Base-by-base conservation (phyloP, 108 stramenopile genomes). In the Cylindrotheca closterium region DNA sequence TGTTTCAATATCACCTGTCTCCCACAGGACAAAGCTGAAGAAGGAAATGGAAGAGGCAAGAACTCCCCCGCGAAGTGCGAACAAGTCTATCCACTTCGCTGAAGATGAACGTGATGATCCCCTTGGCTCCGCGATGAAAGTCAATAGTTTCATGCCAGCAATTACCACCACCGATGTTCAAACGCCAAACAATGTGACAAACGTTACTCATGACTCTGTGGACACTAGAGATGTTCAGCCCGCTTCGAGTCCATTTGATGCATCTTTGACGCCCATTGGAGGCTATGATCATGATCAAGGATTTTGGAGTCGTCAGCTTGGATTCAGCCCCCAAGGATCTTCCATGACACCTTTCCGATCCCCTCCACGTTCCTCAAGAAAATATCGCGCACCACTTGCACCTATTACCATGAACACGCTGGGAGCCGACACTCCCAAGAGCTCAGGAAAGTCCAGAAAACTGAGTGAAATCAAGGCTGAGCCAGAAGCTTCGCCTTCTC, bases 1-100 rank as follows among this genome's bases (percentile, higher is more conserved):
- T 33, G 65, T 74, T 24, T 66, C 65, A 22, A 74, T 74, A 17
- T 74, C 73, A 19, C 73, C 73, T 15, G 30, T 74, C 17, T 52
- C 73, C 7, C 50, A 33, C 49, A 74, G 61, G 37, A 51, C 47
- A 17, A 42, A 42, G 37, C 7, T 23, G n/a, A 33, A 24, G 2
- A 67, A 48, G 55, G 24, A 26, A 2, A 19, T 48, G 46, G 55
- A 47, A 28, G 33, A 56, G 18, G 25, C 37, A 15, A 42, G 24
- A 34, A 56, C 66, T n/a, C 66, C 66, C 12, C 56, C 66, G 26
- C 51, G 63, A 31, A 64, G 63, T 21, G 21, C 25, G 24, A 32
- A 30, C 30, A 60, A 60, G 1, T 71, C 70, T 10, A 72, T 72
- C 25, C 71, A 72, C 30, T 72, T 72, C 47, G 71, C 71, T 4